These are phyloP conservation scores for Phytophthora pseudosyringae DNA, from an alignment of 352 stramenopile genomes.

Conservation along the genomic window DNA sequence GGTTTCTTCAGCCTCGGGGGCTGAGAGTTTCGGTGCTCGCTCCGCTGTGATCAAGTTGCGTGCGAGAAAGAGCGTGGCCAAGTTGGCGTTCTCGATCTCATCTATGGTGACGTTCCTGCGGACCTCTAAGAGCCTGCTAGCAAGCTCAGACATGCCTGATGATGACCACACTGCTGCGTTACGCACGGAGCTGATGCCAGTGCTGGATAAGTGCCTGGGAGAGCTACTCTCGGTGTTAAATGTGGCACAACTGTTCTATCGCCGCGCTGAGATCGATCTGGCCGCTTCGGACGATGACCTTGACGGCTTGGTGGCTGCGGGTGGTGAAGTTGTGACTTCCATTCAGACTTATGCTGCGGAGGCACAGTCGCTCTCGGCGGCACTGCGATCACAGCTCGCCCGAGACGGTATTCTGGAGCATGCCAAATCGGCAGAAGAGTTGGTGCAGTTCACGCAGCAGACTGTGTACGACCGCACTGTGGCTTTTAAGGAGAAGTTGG, in stretches of 20 bases:
- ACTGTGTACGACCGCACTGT: slow-evolving; percentile 49
- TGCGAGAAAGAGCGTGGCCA: slow-evolving; percentile 52
- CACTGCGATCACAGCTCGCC: slow-evolving; percentile 53
- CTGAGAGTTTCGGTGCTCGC: slow-evolving; percentile 62
- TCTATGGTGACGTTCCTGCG: slow-evolving; percentile 61
- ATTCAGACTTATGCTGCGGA: slow-evolving; percentile 62
- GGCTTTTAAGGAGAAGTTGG: slow-evolving; percentile 71
- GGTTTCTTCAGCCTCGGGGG: slow-evolving; percentile 19
- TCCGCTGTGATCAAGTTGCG: slow-evolving; percentile 74
- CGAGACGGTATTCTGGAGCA: slow-evolving; percentile 29
- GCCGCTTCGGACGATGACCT: slow-evolving; percentile 70
- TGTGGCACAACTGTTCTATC: slow-evolving; percentile 66
- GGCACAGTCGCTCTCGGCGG: slow-evolving; percentile 45
- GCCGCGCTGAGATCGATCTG: slow-evolving; percentile 73
- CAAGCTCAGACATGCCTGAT: slow-evolving; percentile 37
- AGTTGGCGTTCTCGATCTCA: slow-evolving; percentile 62
- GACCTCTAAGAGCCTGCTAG: slow-evolving; percentile 37
- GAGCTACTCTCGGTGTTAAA: slow-evolving; percentile 54
- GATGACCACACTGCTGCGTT: slow-evolving; percentile 36
- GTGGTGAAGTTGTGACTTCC: slow-evolving; percentile 63
- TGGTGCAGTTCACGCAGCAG: slow-evolving; percentile 56
- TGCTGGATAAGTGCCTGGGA: slow-evolving; percentile 52
- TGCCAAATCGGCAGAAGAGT: slow-evolving; percentile 29
- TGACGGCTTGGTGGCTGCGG: slow-evolving; percentile 63
- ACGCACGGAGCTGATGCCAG: slow-evolving; percentile 37